Evolutionary conservation across 2,329 filamentous ascomycete species (phyloP).

Genomic region (Byssochlamys sp.): DNA sequence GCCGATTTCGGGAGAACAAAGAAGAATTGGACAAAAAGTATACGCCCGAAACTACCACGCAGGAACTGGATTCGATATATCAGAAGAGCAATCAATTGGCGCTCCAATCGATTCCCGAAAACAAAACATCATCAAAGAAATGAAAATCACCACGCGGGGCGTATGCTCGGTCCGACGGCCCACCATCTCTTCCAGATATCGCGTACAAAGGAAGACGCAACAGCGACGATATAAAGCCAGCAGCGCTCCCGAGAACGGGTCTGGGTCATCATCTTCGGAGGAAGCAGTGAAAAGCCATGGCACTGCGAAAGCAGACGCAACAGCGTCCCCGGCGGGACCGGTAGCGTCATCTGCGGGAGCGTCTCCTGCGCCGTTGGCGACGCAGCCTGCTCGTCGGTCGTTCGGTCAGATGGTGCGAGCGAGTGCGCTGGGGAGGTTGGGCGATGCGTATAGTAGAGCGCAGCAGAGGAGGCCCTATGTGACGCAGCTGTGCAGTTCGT

Average conservation of each 20-base stretch:
- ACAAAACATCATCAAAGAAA: not conserved
- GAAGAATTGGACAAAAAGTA: too few species aligned
- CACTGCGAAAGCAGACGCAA: not conserved
- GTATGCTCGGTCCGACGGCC: not conserved
- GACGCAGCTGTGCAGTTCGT: conserved; percentile 67
- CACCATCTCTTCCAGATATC: not conserved
- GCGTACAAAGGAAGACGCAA: not conserved
- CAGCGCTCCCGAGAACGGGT: not conserved
- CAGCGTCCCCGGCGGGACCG: conserved; percentile 5
- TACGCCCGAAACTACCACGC: too few species aligned
- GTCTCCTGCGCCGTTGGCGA: conserved; percentile 13
- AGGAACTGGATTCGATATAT: not conserved
- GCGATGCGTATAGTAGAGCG: conserved; percentile 52
- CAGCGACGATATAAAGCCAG: not conserved
- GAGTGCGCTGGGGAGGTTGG: conserved; percentile 25
- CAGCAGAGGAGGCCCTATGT: conserved; percentile 64
- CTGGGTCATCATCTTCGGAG: not conserved
- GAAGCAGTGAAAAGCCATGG: not conserved
- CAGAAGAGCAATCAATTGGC: not conserved
- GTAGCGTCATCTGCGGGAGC: conserved; percentile 13
- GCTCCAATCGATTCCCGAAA: too few species aligned
- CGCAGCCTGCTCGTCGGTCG: conserved; percentile 10
- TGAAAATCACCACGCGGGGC: not conserved
- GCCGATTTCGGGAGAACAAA: too few species aligned
- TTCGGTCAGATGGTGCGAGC: conserved; percentile 22